Evolutionary conservation across 2,329 filamentous ascomycete genomes (phyloP).

Genomic region (Lasiodiplodia hormozganensis): DNA sequence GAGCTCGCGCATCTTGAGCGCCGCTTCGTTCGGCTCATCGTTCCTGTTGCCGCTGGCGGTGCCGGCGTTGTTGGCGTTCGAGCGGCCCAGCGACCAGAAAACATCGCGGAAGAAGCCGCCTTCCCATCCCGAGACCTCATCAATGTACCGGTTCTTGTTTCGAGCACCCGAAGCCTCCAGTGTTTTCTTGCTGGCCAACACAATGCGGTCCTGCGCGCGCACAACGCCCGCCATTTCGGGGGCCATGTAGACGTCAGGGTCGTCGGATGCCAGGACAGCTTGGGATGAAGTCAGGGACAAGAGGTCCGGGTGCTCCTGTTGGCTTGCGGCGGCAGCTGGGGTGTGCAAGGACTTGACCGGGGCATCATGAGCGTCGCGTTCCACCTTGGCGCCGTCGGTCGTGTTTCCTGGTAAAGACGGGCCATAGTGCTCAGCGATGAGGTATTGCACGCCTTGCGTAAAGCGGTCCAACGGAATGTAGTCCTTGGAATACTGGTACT

Average conservation of each 20-base stretch:
- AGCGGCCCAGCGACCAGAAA: constrained; percentile 76
- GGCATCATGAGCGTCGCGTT: constrained; percentile 10
- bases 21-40: constrained; percentile 51
- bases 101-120: constrained; percentile 83
- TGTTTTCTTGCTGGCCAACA: constrained; percentile 70
- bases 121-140: constrained; percentile 84
- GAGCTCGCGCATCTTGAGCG: constrained; percentile 73
- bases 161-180: constrained; percentile 49
- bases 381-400: constrained; percentile 32
- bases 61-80: constrained; percentile 42
- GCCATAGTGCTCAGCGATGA: constrained; percentile 56
- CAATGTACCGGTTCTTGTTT: constrained; percentile 66
- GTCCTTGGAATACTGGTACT: constrained; percentile 76
- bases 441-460: constrained; percentile 62
- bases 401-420: constrained; percentile 30
- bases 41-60: constrained; percentile 4
- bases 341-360: constrained; percentile 1
- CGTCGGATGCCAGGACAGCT: constrained; percentile 78
- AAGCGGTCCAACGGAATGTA: constrained; percentile 80
- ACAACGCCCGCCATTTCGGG: constrained; percentile 64
- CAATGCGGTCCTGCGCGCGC: constrained; percentile 77
- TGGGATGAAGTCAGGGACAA: constrained; percentile 41
- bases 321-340: not conserved
- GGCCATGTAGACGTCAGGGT: constrained; percentile 74
- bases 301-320: constrained; percentile 19